Evolutionary conservation across 2,329 filamentous ascomycete species (phyloP), one percentile per base, ranked within the genome.

Genomic region (Xylariaceae sp.): DNA sequence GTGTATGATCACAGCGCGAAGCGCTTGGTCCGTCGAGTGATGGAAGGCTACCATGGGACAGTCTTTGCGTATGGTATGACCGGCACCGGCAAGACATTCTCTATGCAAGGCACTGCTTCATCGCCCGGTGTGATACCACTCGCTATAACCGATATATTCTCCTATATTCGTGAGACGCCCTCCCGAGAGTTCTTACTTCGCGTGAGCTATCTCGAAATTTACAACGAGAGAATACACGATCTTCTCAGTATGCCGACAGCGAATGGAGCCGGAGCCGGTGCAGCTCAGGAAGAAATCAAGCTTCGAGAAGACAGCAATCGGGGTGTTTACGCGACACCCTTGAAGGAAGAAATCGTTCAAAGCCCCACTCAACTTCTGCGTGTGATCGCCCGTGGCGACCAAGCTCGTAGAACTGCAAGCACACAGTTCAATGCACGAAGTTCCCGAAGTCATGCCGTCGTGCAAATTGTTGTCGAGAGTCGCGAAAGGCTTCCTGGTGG

Each of bases 1-100:
- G 93, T 98, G 8, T 98, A 98, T 65, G 93, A 98, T 67, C 83
- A 92, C 52, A 88, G 82, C 37, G 93, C 93, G 35, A 97, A 97
- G 69, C 86, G 93, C 51, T 75, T 98, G 41, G 93, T 98, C 37
- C 86, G 93, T 56, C 80, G 93, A 59, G 93, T 98, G 40, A 98
- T 98, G 93, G 93, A 98, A 72, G 93, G 93, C 34, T 98, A 97
- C 65, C 92, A 97, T 61, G 93, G 92, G 48, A 98, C 93, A 1
- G 93, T 98, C 20, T 97, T 98, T 65, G 92, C 92, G 16, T 98
- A 98, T 65, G 93, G 93, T 62, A 97, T 97, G 91, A 98, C 93
- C 4, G 93, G 93, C 51, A 97, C 93, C 0, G 93, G 93, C 56
- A 98, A 98, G 72, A 98, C 93, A 1, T 98, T 97, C 66, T 97